A percentile compares a stretch with the other conserved stretches of the same genome.
phyloP scores from a whole-genome alignment of 2,329 filamentous ascomycete genomes.

The Fusarium sp. region DNA sequence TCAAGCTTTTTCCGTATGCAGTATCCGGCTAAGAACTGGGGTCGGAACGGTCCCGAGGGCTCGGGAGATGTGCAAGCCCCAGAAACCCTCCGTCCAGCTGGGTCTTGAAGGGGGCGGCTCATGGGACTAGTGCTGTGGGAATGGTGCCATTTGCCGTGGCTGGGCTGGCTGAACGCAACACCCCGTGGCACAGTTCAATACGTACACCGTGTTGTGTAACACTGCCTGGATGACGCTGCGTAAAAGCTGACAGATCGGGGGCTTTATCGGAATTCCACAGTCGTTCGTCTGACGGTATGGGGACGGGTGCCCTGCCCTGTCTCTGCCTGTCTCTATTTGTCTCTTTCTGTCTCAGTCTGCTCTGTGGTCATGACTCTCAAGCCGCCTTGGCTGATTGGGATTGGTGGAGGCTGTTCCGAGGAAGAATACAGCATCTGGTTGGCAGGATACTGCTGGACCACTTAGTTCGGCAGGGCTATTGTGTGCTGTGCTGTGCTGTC shows the following conservation, averaged over 20 bases:
- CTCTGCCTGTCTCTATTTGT: background rate
- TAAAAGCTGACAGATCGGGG: background rate
- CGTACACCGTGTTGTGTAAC: background rate
- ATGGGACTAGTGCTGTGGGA: background rate
- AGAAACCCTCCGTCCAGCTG: constrained; percentile 5
- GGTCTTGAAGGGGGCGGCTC: constrained; percentile 13
- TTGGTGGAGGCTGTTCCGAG: background rate
- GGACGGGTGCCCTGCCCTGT: background rate
- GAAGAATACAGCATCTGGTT: background rate
- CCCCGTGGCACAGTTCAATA: background rate
- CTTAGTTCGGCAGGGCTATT: constrained; percentile 3
- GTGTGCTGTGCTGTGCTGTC: background rate
- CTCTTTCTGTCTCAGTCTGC: background rate
- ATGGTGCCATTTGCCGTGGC: constrained; percentile 8
- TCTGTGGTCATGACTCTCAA: background rate
- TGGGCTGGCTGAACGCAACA: constrained; percentile 3
- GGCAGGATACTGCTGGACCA: background rate
- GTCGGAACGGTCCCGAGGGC: constrained; percentile 23
- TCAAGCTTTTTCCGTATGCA: constrained; percentile 9
- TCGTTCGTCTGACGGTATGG: background rate
- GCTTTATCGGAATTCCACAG: background rate
- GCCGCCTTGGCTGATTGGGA: background rate
- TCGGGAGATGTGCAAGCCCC: constrained; percentile 40
- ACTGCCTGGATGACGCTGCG: background rate
- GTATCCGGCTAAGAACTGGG: constrained; percentile 21